A percentile compares a stretch with the other conserved stretches of the same genome.
These are phyloP conservation scores for Plasmodium gonderi DNA, from an alignment of 169 alveolate genomes.

Conservation along the genomic window DNA sequence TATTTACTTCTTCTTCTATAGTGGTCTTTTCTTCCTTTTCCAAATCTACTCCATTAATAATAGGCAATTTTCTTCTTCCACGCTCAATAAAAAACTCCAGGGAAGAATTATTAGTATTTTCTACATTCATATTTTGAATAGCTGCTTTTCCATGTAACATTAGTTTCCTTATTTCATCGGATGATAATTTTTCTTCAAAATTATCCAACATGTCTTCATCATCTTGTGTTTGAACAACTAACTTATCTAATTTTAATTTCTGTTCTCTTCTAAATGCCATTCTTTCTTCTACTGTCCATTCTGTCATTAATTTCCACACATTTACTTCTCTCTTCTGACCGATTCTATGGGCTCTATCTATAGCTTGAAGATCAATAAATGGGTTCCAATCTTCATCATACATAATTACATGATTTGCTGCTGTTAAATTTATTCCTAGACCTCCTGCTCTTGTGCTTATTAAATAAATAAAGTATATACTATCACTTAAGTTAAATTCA, in stretches of 20 bases:
- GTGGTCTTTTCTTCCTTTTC: slow-evolving; percentile 50
- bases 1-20: slow-evolving; percentile 73
- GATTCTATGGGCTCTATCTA: slow-evolving; percentile 99
- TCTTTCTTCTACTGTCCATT: slow-evolving; percentile 99
- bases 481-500: slow-evolving; percentile 88
- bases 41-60: slow-evolving; percentile 75
- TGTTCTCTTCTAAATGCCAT: slow-evolving; percentile 97
- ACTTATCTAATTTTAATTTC: slow-evolving; percentile 89
- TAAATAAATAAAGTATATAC: slow-evolving; percentile 88
- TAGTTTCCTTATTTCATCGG: slow-evolving; percentile 87
- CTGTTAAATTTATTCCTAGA: slow-evolving; percentile 96
- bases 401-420: slow-evolving; percentile 99
- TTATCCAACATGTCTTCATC: slow-evolving; percentile 76
- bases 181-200: slow-evolving; percentile 81
- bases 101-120: slow-evolving; percentile 73
- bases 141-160: slow-evolving; percentile 90
- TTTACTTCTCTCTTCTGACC: slow-evolving; percentile 98
- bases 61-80: slow-evolving; percentile 77
- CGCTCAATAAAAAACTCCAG: slow-evolving; percentile 75
- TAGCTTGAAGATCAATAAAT: slow-evolving; percentile 98
- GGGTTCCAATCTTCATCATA: slow-evolving; percentile 99
- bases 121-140: slow-evolving; percentile 81
- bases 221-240: slow-evolving; percentile 85
- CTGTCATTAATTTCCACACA: slow-evolving; percentile 96
- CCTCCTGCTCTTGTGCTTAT: slow-evolving; percentile 97